phyloP scores from a whole-genome alignment of 441 rosid species.

The Bocquillonia castaneifolia region DNA sequence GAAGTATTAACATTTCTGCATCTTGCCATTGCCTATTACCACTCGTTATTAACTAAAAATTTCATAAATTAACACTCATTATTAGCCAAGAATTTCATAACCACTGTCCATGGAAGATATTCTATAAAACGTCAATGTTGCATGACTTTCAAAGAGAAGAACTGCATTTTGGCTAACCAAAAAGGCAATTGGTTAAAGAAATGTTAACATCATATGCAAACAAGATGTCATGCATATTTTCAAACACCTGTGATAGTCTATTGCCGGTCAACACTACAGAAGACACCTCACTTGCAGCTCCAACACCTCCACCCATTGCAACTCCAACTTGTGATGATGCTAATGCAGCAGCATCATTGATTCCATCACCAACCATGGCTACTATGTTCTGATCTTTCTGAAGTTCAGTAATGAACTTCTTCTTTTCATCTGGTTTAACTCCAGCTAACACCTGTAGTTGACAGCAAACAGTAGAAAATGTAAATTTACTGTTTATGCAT shows the following conservation, averaged over 20 bases:
- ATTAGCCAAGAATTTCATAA: neutral
- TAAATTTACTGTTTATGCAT: neutral
- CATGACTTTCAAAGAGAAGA: neutral
- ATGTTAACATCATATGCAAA: neutral
- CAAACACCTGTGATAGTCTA: conserved; percentile 78
- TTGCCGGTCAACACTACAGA: conserved; percentile 90
- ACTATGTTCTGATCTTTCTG: conserved; percentile 63
- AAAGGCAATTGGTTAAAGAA: neutral
- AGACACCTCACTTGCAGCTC: conserved; percentile 96
- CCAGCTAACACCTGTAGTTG: conserved; percentile 66
- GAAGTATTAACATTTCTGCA: neutral
- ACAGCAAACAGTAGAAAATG: conserved; percentile 5
- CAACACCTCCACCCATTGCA: conserved; percentile 93
- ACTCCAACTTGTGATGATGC: conserved; percentile 87
- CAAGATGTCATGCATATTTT: neutral
- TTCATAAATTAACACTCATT: neutral
- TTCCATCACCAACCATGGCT: conserved; percentile 98
- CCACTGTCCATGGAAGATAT: neutral
- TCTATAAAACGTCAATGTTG: neutral
- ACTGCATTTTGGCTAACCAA: neutral
- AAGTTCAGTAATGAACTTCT: conserved; percentile 62
- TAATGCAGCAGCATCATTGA: conserved; percentile 96
- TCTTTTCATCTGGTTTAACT: conserved; percentile 82
- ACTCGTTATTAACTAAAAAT: too few species aligned
- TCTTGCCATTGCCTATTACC: too few species aligned